Evolutionary conservation across 148 eudicot genomes (phyloP), one percentile per base, ranked within the genome.

Genomic region (Heliosperma pusillum): DNA sequence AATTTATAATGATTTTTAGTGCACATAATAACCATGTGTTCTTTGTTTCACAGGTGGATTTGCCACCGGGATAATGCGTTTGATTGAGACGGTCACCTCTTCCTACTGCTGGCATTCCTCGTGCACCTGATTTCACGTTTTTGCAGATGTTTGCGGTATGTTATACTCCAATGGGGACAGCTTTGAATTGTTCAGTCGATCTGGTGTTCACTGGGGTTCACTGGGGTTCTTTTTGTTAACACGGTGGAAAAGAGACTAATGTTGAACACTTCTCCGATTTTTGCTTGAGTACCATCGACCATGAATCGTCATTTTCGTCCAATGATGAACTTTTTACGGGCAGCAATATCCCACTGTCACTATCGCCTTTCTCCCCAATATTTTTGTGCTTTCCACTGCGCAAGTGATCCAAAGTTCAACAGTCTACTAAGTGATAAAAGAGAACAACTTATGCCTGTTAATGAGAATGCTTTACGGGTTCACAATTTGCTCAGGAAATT

Each of bases 401-500:
- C 66, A 56, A n/a, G 33, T 24, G 50, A 27, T 70, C 66, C 78
- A 70, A 69, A 17, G 9, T 53, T 53, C 20, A 55, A 24, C 30
- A 68, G 10, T 45, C 64, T 62, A 62, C 81, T 44, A 17, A 61
- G 66, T 27, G 21, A 11, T 66, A 29, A 66, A 3, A 55, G 74
- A 61, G 59, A 70, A 9, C 68, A 58, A 58, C 44, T 66, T 9
- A 59, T 67, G 33, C 60, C 45, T 0, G 50, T 70, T 69, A 82
- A 83, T 42, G 66, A 33, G 2, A 42, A 78, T 30, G 90, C 87
- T 36, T 63, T 81, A 66, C 78, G 33, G 69, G 69, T 89, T 52
- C 92, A 89, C 59, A 77, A 47, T 71, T 69, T 92, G 10, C 88
- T 88, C 66, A 85, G 76, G 69, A 17, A 57, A 10, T 73, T 70